Evolutionary conservation across 768 basidiomycete species (phyloP).

Genomic region (Podaxis mareebaensis): DNA sequence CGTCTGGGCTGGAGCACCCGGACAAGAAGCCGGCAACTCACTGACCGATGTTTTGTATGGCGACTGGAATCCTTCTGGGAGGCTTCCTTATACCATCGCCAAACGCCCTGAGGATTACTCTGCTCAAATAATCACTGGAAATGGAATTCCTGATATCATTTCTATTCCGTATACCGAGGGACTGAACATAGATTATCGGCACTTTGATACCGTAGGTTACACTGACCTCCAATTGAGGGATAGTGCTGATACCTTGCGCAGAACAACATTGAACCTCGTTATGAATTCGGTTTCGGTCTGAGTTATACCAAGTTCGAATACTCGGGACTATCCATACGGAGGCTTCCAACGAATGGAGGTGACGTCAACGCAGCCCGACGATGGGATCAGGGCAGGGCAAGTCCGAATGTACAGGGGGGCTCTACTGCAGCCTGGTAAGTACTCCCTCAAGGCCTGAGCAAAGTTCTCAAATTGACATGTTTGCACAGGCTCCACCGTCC

Average conservation of each 20-base stretch:
- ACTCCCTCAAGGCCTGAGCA: not conserved
- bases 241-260: conserved; percentile 25
- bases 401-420: conserved; percentile 56
- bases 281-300: conserved; percentile 89
- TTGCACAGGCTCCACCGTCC: conserved; percentile 64
- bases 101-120: conserved; percentile 58
- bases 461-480: not conserved
- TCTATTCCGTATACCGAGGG: conserved; percentile 43
- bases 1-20: conserved; percentile 68
- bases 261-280: conserved; percentile 75
- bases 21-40: conserved; percentile 69
- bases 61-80: conserved; percentile 64
- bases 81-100: conserved; percentile 76
- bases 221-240: not conserved
- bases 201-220: conserved; percentile 62
- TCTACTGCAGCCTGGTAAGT: conserved; percentile 60
- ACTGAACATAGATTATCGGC: conserved; percentile 70
- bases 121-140: conserved; percentile 43
- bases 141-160: conserved; percentile 39
- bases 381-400: conserved; percentile 63
- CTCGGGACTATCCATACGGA: conserved; percentile 50
- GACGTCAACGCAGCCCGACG: conserved; percentile 37
- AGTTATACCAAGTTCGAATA: conserved; percentile 85
- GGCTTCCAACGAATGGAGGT: conserved; percentile 37
- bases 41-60: conserved; percentile 76